phyloP scores from a whole-genome alignment of 1,139 yeast genomes.

The Saccharomyces hybrid region DNA sequence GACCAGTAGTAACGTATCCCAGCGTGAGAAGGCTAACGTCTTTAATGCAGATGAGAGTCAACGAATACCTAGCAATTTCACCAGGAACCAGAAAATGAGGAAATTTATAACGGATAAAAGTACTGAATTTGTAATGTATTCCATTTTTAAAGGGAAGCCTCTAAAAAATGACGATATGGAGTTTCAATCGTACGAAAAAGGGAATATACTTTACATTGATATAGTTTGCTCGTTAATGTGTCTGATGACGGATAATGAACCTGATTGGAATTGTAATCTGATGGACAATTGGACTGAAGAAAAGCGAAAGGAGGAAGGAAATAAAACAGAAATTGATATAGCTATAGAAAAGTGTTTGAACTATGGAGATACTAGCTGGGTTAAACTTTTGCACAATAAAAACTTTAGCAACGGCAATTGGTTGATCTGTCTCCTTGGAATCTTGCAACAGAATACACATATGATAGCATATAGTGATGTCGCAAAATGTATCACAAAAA shows the following conservation, averaged over 20 bases:
- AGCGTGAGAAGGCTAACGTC: neutral
- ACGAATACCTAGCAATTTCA: neutral
- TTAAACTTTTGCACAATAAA: neutral
- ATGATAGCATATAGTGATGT: neutral
- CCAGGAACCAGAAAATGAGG: constrained; percentile 16
- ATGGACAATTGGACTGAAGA: constrained; percentile 29
- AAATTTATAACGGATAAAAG: constrained; percentile 14
- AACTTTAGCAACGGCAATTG: neutral
- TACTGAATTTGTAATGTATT: constrained; percentile 12
- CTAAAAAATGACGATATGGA: constrained; percentile 31
- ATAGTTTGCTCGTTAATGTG: constrained; percentile 24
- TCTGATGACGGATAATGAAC: constrained; percentile 29
- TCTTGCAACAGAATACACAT: neutral
- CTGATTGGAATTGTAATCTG: constrained; percentile 32
- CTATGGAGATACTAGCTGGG: neutral
- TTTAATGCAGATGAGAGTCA: neutral
- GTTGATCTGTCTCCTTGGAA: neutral
- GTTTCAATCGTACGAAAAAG: constrained; percentile 20
- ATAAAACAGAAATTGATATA: constrained; percentile 14
- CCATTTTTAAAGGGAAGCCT: constrained; percentile 23
- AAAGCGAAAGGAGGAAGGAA: constrained; percentile 17
- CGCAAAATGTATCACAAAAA: neutral
- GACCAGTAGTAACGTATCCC: neutral
- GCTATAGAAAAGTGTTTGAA: constrained; percentile 10
- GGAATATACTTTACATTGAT: constrained; percentile 25